Evolutionary conservation across 768 basidiomycete species (phyloP).

Genomic region (Calocybe indica): DNA sequence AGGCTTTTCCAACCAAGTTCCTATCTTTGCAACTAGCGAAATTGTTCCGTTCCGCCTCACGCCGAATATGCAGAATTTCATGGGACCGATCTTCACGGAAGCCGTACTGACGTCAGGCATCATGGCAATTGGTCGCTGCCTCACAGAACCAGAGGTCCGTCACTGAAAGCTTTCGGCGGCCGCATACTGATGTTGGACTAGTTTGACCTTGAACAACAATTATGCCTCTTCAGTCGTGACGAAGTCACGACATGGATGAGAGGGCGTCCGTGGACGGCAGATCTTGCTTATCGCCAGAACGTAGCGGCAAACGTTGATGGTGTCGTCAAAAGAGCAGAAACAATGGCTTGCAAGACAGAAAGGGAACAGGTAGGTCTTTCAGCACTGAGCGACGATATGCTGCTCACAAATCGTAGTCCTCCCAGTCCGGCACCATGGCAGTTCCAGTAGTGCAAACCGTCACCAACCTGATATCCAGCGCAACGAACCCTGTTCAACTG

Average conservation of each 20-base stretch:
- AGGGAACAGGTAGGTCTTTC: constrained; percentile 60
- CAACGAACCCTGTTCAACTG: constrained; percentile 82
- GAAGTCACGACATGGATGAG: constrained; percentile 81
- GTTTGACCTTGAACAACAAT: constrained; percentile 90
- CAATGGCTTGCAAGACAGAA: constrained; percentile 82
- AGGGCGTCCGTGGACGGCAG: constrained; percentile 50
- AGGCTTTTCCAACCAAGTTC: constrained; percentile 41
- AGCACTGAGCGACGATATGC: not conserved
- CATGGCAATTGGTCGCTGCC: constrained; percentile 84
- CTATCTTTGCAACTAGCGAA: constrained; percentile 74
- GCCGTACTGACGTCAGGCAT: constrained; percentile 83
- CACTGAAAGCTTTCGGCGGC: no score
- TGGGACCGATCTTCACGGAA: constrained; percentile 85
- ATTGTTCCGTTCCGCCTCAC: constrained; percentile 96
- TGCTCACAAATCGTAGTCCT: constrained; percentile 15
- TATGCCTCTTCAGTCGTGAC: constrained; percentile 88
- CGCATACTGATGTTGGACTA: constrained; percentile 20
- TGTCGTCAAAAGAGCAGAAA: constrained; percentile 75
- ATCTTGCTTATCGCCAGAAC: constrained; percentile 48
- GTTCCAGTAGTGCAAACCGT: constrained; percentile 76
- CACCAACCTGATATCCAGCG: constrained; percentile 74
- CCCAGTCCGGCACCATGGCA: constrained; percentile 27
- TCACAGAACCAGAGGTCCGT: constrained; percentile 85
- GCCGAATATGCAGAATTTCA: constrained; percentile 91
- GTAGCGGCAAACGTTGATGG: constrained; percentile 56